Conservation (phyloP, 352 stramenopile species). For the Phytophthora podocarpi region DNA sequence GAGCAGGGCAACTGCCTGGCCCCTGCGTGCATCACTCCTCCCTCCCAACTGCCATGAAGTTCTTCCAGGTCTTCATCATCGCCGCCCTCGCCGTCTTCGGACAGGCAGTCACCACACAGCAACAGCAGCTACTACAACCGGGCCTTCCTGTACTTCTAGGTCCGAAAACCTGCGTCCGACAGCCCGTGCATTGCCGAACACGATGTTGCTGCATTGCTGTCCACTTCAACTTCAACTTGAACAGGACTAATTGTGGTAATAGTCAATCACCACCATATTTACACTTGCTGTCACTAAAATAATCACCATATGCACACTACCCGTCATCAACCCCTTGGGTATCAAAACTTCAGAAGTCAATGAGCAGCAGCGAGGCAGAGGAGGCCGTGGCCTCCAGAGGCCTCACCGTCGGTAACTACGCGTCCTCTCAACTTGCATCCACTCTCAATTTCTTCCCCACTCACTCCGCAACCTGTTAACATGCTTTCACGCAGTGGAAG, state of each 20-base stretch:
- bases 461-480: too few relatives aligned
- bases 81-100: too few relatives aligned
- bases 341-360: constrained; percentile 5
- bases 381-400: constrained; percentile 24
- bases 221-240: too few relatives aligned
- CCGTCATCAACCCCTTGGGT: background rate
- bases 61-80: too few relatives aligned
- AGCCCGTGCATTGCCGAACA: background rate
- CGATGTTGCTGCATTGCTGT: background rate
- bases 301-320: constrained; percentile 5
- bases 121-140: too few relatives aligned
- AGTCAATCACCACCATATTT: too few relatives aligned
- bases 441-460: background rate
- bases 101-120: too few relatives aligned
- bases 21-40: too few relatives aligned
- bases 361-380: constrained; percentile 22
- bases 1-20: too few relatives aligned
- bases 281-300: background rate
- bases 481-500: constrained; percentile 43
- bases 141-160: background rate
- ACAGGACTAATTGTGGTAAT: too few relatives aligned
- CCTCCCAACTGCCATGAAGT: too few relatives aligned
- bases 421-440: background rate
- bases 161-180: constrained; percentile 7
- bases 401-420: constrained; percentile 22